phyloP scores from a whole-genome alignment of 1,139 yeast genomes.

The Ogataea hybrid region DNA sequence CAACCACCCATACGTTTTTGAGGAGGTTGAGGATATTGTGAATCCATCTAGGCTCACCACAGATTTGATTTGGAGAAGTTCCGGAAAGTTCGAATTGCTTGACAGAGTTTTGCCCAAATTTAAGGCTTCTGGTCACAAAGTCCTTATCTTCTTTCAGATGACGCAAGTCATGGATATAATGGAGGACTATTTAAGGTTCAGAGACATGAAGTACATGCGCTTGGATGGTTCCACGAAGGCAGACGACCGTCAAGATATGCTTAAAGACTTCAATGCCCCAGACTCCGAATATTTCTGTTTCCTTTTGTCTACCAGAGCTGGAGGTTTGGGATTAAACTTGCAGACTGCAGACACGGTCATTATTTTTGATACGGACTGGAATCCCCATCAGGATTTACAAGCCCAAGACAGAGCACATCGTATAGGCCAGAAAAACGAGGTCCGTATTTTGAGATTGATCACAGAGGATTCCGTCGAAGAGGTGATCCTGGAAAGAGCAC shows the following conservation, averaged over 20 bases:
- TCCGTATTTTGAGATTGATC: conserved; percentile 72
- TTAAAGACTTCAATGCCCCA: conserved; percentile 71
- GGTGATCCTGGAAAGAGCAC: conserved; percentile 77
- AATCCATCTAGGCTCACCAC: conserved; percentile 73
- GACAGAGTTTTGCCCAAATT: conserved; percentile 75
- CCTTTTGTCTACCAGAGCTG: conserved; percentile 81
- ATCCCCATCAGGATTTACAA: conserved; percentile 89
- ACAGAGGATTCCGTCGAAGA: conserved; percentile 85
- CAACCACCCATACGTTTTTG: conserved; percentile 96
- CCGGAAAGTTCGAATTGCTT: conserved; percentile 75
- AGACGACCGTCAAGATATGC: conserved; percentile 71
- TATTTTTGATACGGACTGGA: conserved; percentile 88
- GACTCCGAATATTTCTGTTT: conserved; percentile 74
- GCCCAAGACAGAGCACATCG: conserved; percentile 92
- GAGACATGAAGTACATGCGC: conserved; percentile 67
- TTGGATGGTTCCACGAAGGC: conserved; percentile 83
- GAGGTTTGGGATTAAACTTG: conserved; percentile 82
- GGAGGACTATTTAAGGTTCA: conserved; percentile 74
- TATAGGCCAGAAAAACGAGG: conserved; percentile 87
- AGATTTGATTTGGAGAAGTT: conserved; percentile 68
- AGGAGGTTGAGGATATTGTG: conserved; percentile 84
- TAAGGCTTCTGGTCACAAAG: conserved; percentile 73
- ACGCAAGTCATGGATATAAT: conserved; percentile 86
- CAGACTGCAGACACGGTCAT: conserved; percentile 90
- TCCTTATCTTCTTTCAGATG: conserved; percentile 82